A percentile compares a stretch with the other conserved stretches of the same genome.
phyloP scores from a whole-genome alignment of 75 land plant species.

The Pseudotsuga menziesii region DNA sequence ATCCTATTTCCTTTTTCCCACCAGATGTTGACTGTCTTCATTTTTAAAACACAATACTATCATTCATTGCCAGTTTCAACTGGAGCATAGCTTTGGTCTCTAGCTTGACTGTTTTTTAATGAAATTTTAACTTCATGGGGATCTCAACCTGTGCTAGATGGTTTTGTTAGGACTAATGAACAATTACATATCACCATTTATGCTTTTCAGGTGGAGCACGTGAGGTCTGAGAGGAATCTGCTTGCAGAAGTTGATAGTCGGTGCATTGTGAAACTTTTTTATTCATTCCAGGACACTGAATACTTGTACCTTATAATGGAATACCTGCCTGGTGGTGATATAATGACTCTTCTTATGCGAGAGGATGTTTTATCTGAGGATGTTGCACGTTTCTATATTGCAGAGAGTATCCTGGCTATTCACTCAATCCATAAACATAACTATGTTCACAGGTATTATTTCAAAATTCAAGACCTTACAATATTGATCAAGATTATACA shows the following conservation, averaged over 20 bases:
- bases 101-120: neutral
- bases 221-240: conserved; percentile 83
- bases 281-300: conserved; percentile 86
- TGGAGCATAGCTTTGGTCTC: neutral
- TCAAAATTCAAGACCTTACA: neutral
- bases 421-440: conserved; percentile 85
- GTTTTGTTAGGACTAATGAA: neutral
- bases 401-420: conserved; percentile 83
- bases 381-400: conserved; percentile 84
- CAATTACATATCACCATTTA: conserved; percentile 7
- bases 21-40: neutral
- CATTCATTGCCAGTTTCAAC: no score
- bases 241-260: conserved; percentile 92
- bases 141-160: neutral
- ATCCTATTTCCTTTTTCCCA: neutral
- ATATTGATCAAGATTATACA: neutral
- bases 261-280: conserved; percentile 78
- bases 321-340: conserved; percentile 93
- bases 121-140: neutral
- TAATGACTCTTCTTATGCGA: conserved; percentile 88
- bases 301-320: conserved; percentile 95
- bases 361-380: conserved; percentile 81
- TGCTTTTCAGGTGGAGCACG: conserved; percentile 81
- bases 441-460: conserved; percentile 76
- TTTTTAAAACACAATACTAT: no score